Percentiles rank a stretch among this genome's conserved stretches.
These are phyloP conservation scores for Cantharellus cinnabarinus DNA, from an alignment of 768 basidiomycete genomes.

Conservation along the genomic window DNA sequence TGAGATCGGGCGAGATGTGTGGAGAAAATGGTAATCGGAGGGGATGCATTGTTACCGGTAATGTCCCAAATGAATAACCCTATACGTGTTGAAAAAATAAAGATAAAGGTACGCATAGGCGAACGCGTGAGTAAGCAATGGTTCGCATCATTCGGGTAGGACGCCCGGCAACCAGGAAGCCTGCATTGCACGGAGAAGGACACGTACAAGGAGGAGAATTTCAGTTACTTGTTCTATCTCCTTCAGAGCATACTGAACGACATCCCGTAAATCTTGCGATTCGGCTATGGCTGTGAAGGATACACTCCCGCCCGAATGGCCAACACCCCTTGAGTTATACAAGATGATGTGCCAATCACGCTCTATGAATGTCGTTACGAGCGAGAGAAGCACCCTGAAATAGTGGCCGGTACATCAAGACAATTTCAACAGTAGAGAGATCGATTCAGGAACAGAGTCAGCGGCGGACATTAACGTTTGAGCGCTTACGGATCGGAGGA, in stretches of 20 bases:
- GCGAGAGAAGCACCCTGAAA: conserved; percentile 19
- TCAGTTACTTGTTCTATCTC: conserved; percentile 19
- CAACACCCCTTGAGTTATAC: conserved; percentile 66
- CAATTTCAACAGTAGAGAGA: conserved; percentile 2
- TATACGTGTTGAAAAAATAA: conserved; percentile 13
- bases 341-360: conserved; percentile 37
- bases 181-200: neutral
- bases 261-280: conserved; percentile 46
- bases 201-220: conserved; percentile 40
- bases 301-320: conserved; percentile 47
- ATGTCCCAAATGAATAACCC: conserved; percentile 70
- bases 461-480: neutral
- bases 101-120: neutral
- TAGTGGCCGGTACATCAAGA: neutral
- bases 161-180: neutral
- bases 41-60: conserved; percentile 49
- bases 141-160: neutral
- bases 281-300: conserved; percentile 56
- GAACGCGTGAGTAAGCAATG: neutral
- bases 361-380: conserved; percentile 19
- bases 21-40: neutral
- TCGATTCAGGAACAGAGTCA: neutral
- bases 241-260: conserved; percentile 20
- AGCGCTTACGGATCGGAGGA: conserved; percentile 52
- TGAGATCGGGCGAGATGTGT: conserved; percentile 23